Percentiles rank a stretch among this genome's conserved stretches.
phyloP scores from a whole-genome alignment of 805 yeast species.

The Metschnikowia santaceciliae region DNA sequence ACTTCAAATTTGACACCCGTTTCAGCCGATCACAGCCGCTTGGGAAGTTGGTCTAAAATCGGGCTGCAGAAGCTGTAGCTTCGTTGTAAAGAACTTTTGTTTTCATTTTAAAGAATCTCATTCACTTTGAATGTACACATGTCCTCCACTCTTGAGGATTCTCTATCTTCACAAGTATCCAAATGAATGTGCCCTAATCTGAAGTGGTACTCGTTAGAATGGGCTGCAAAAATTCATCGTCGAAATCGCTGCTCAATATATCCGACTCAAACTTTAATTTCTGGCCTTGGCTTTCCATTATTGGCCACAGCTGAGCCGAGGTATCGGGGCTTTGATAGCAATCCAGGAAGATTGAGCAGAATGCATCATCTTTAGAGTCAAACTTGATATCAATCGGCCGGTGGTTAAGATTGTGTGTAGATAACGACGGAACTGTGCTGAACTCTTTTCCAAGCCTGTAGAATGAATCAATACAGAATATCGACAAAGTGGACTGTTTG shows the following conservation, averaged over 20 bases:
- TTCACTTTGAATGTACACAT: not conserved
- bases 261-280: slow-evolving; percentile 15
- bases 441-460: slow-evolving; percentile 6
- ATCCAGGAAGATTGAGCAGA: slow-evolving; percentile 17
- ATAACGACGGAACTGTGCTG: not conserved
- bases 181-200: not conserved
- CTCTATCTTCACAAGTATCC: not conserved
- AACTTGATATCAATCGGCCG: slow-evolving; percentile 6
- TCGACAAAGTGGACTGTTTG: slow-evolving; percentile 13
- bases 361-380: slow-evolving; percentile 12
- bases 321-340: not conserved
- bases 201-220: slow-evolving; percentile 10
- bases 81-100: slow-evolving; percentile 3
- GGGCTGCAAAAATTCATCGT: slow-evolving; percentile 6
- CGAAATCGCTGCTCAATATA: slow-evolving; percentile 18
- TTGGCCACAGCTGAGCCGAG: not conserved
- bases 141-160: not conserved
- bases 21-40: slow-evolving; percentile 31
- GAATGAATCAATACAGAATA: slow-evolving; percentile 15
- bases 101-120: not conserved
- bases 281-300: not conserved
- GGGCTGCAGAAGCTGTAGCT: not conserved
- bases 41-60: slow-evolving; percentile 8
- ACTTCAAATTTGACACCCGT: slow-evolving; percentile 34
- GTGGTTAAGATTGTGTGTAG: slow-evolving; percentile 1